Evolutionary conservation across 257 asterid genomes (phyloP).

Genomic region (Nicotiana noctiflora): DNA sequence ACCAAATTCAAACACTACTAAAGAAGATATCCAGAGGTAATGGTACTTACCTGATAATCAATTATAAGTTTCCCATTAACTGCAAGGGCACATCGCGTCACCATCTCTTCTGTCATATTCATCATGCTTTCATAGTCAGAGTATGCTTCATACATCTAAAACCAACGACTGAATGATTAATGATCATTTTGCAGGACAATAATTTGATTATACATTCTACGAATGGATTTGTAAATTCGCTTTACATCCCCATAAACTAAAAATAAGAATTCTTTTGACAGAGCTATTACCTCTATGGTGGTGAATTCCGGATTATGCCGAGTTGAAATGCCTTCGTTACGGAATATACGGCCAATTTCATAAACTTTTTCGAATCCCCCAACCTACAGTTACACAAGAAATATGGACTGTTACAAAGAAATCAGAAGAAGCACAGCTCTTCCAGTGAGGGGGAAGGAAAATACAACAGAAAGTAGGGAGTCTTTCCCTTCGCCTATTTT

Average conservation of each 20-base stretch:
- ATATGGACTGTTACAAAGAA: background rate
- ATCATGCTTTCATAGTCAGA: conserved; percentile 95
- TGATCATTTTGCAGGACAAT: background rate
- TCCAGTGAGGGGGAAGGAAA: background rate
- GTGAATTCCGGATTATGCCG: conserved; percentile 99
- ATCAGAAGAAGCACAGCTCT: background rate
- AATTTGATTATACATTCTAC: background rate
- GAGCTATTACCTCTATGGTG: conserved; percentile 77
- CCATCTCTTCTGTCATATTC: conserved; percentile 86
- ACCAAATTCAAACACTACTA: background rate
- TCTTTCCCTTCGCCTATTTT: background rate
- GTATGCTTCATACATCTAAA: conserved; percentile 95
- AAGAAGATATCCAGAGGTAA: background rate
- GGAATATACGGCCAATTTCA: conserved; percentile 90
- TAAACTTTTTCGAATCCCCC: conserved; percentile 98
- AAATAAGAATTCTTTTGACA: background rate
- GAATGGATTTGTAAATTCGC: background rate
- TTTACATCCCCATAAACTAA: background rate
- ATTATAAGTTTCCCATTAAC: conserved; percentile 70
- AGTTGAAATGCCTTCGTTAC: conserved; percentile 96
- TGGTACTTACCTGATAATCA: conserved; percentile 65
- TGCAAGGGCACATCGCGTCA: conserved; percentile 82
- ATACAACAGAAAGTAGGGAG: background rate
- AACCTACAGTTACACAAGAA: conserved; percentile 37
- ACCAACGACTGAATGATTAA: background rate